phyloP scores from a whole-genome alignment of 495 filamentous ascomycete genomes.

The Penicillium egyptiacum region DNA sequence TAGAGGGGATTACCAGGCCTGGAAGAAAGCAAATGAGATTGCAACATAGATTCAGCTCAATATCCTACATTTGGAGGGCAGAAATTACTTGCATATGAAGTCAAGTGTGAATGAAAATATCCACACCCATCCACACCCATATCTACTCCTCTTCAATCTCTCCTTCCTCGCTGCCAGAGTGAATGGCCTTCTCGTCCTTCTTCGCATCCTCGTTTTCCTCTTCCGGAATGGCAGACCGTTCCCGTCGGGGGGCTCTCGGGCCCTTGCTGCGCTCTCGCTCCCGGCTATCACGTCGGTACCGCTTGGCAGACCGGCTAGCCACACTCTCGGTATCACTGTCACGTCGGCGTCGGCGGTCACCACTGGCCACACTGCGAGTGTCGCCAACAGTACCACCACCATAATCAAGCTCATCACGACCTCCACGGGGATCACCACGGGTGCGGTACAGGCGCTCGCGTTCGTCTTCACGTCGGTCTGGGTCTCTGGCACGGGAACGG shows the following conservation, averaged over 20 bases:
- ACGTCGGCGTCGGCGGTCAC: constrained; percentile 57
- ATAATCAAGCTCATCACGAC: constrained; percentile 81
- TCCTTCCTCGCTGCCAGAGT: constrained; percentile 92
- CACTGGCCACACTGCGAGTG: constrained; percentile 57
- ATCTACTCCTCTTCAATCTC: constrained; percentile 83
- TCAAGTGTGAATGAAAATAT: not conserved
- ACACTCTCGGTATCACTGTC: constrained; percentile 76
- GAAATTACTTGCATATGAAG: constrained; percentile 9
- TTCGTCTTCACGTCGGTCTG: constrained; percentile 67
- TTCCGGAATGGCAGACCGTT: constrained; percentile 45
- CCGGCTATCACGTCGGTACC: constrained; percentile 46
- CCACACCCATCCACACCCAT: not conserved
- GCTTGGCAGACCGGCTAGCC: constrained; percentile 57
- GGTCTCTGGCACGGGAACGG: constrained; percentile 52
- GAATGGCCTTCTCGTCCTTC: constrained; percentile 66
- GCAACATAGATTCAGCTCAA: constrained; percentile 1
- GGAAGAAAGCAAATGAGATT: constrained; percentile 4
- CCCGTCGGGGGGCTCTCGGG: constrained; percentile 62
- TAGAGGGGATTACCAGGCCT: not conserved
- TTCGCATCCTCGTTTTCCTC: constrained; percentile 38
- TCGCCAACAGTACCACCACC: constrained; percentile 88
- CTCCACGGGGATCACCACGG: constrained; percentile 71
- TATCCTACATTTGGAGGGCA: constrained; percentile 6
- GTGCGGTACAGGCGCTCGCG: constrained; percentile 80
- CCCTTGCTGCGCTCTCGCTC: constrained; percentile 56